Percentiles rank a stretch among this genome's conserved stretches.
Conservation (phyloP, 1,139 yeast genomes). For the Scheffersomyces stambukii region DNA sequence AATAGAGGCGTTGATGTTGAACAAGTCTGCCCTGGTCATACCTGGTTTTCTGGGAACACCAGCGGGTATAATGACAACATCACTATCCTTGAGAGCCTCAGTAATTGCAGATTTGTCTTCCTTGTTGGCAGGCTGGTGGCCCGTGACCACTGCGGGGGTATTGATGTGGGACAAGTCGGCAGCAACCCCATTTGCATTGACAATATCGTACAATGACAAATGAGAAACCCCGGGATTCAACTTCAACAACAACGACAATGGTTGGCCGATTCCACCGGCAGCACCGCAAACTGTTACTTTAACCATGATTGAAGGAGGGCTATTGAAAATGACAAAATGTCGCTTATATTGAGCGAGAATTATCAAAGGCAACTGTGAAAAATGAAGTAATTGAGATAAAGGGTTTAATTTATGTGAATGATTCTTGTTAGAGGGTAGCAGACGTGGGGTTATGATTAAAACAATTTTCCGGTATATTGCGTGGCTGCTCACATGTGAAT, state of each 20-base stretch:
- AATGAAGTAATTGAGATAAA: not conserved
- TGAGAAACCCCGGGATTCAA: constrained; percentile 51
- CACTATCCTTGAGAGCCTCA: constrained; percentile 50
- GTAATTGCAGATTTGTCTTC: constrained; percentile 46
- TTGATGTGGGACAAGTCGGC: constrained; percentile 72
- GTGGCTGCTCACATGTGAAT: too few species aligned
- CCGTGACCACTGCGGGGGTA: constrained; percentile 52
- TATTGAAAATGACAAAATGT: too few species aligned
- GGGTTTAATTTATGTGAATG: constrained; percentile 1
- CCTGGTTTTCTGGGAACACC: constrained; percentile 81
- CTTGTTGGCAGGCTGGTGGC: constrained; percentile 51
- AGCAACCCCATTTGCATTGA: constrained; percentile 67
- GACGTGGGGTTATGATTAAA: too few species aligned
- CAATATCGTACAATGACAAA: constrained; percentile 62
- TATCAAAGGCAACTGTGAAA: not conserved
- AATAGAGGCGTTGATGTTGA: constrained; percentile 69
- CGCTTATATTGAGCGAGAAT: too few species aligned
- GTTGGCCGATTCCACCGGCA: constrained; percentile 81
- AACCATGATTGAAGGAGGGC: constrained; percentile 30
- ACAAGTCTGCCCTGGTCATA: constrained; percentile 74
- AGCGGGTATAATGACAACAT: constrained; percentile 72
- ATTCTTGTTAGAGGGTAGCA: too few species aligned
- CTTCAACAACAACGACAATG: constrained; percentile 62
- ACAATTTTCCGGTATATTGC: too few species aligned
- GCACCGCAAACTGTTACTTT: constrained; percentile 77